Evolutionary conservation across 192 early-diverging fungal genomes (phyloP).

Genomic region (Coemansia sp.): DNA sequence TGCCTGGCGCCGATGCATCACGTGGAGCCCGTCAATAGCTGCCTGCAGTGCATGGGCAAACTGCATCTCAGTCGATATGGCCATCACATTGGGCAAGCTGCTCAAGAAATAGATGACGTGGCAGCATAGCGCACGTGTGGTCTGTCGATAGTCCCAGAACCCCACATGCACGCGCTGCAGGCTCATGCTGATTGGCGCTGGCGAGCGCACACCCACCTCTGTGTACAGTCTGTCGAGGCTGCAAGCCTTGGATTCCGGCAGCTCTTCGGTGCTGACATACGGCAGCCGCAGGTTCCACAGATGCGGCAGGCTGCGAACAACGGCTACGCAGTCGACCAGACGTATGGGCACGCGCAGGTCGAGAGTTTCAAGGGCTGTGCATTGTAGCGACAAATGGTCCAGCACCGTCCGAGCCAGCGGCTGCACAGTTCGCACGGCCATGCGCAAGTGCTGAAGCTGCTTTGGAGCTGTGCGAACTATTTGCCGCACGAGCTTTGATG

Average conservation of each 20-base stretch:
- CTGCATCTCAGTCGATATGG: background rate
- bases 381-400: background rate
- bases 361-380: background rate
- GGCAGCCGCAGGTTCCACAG: conserved; percentile 14
- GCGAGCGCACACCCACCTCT: background rate
- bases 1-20: conserved; percentile 11
- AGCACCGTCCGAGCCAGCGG: background rate
- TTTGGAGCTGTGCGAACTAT: background rate
- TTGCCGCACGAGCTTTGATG: background rate
- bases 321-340: background rate
- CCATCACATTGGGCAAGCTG: conserved; percentile 1
- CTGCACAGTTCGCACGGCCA: background rate
- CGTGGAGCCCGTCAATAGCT: conserved; percentile 3
- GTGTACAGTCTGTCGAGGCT: conserved; percentile 10
- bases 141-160: conserved; percentile 26
- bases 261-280: conserved; percentile 4
- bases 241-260: background rate
- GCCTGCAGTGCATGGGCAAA: conserved; percentile 7
- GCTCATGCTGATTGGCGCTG: conserved; percentile 1
- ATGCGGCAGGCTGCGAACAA: conserved; percentile 6
- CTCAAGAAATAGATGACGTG: conserved; percentile 3
- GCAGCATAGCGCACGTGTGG: conserved; percentile 9
- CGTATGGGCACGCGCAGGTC: conserved; percentile 19
- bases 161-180: conserved; percentile 18
- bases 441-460: conserved; percentile 4